Base-by-base conservation (phyloP, 2,329 filamentous ascomycete genomes). In the Aspergillus ruber region DNA sequence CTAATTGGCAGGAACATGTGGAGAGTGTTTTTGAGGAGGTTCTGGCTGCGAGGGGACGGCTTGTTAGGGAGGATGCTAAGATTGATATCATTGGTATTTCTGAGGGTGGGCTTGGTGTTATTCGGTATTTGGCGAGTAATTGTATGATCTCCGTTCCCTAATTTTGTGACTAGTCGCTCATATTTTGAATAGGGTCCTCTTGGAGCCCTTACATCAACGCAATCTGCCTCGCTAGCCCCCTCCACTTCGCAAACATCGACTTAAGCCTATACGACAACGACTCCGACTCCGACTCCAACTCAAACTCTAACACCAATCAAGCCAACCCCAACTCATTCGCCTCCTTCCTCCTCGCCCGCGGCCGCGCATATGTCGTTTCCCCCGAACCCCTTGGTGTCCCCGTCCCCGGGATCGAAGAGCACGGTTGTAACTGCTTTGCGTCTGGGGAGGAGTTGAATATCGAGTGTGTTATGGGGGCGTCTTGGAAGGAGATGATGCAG, bases 21-120 rank as follows among this genome's bases (percentile, higher is more conserved):
- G 61, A 68, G 25, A 82, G 79, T 42, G 71, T 93, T 1, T 86
- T 95, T 52, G 73, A 84, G 21, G 62, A 79, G 4, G 74, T 90
- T 1, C 58, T 93, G 4, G 50, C 56, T 21, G 52, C 58, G 1
- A 46, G 52, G 4, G 68, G 68, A 0, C 65, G 70, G 7, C 51
- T 82, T 5, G 68, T 80, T 0, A 59, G 69, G 0, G 47, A 69
- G 0, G 64, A 75, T 1, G 80, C 82, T 0, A 76, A 74, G 40
- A 60, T 95, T 17, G 83, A 90, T 60, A 63, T 95, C 27, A 74
- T 95, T 42, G 87, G 80, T 1, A 70, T 93, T 13, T 82, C 85
- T 1, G 81, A 86, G 46, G 83, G 82, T 3, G 83, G 82, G 0
- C 75, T 83, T 27, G 69, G 74, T 1, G 71, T 82, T 0, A 66